phyloP scores from a whole-genome alignment of 1,284 basidiomycete species.

The Cutaneotrichosporon daszewskae region DNA sequence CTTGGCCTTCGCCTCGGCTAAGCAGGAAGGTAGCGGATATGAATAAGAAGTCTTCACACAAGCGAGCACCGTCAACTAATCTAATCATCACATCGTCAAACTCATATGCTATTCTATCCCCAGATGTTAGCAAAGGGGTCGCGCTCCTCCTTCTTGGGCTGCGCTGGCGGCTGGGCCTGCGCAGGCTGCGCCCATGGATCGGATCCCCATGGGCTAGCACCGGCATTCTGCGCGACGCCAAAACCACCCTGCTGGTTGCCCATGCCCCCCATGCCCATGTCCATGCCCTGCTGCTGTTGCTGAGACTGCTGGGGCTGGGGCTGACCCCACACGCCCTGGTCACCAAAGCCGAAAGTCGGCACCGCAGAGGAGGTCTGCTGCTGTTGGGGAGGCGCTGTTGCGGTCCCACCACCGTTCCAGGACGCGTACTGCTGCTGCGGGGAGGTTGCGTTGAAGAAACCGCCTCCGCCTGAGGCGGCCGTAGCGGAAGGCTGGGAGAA shows the following conservation, averaged over 20 bases:
- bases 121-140: slow-evolving; percentile 18
- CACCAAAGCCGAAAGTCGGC: slow-evolving; percentile 30
- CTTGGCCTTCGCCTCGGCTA: slow-evolving; percentile 52
- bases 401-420: slow-evolving; percentile 38
- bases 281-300: neutral
- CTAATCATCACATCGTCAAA: too few relatives aligned
- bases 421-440: slow-evolving; percentile 21
- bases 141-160: slow-evolving; percentile 30
- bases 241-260: neutral
- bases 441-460: slow-evolving; percentile 22
- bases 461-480: neutral
- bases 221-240: neutral
- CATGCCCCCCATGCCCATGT: slow-evolving; percentile 8
- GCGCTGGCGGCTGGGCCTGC: slow-evolving; percentile 7
- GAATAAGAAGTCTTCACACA: too few relatives aligned
- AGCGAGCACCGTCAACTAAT: too few relatives aligned
- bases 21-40: slow-evolving; percentile 3
- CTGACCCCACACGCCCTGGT: slow-evolving; percentile 37
- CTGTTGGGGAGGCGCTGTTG: slow-evolving; percentile 22
- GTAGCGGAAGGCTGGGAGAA: slow-evolving; percentile 31
- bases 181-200: slow-evolving; percentile 26
- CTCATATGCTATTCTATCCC: slow-evolving; percentile 2
- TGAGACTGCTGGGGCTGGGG: slow-evolving; percentile 3
- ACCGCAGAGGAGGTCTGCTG: slow-evolving; percentile 20
- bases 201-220: neutral